Base-by-base conservation (phyloP, 2,329 filamentous ascomycete species). In the Lecanicillium sp. region DNA sequence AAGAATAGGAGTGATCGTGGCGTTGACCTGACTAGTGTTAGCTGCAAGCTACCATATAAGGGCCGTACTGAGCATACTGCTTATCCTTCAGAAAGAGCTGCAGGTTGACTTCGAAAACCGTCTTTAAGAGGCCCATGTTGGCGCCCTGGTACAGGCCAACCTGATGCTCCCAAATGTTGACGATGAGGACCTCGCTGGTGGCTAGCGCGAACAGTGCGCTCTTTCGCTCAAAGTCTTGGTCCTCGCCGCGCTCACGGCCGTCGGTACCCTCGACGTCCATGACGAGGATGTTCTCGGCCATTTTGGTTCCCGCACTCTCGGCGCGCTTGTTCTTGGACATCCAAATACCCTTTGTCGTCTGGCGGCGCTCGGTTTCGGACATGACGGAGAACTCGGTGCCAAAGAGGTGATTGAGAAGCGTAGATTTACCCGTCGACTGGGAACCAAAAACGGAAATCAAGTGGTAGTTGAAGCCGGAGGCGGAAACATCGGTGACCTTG, bases 181-280 rank as follows among this genome's bases (percentile, higher is more conserved):
- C 84, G 56, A 98, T 94, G 51, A 98, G 73, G 37, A 98, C 90
- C 67, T 98, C 92, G 59, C 90, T 96, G 14, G 92, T 98, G 35
- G 92, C 92, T 53, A 98, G 75, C 37, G 92, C 92, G 64, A 98
- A 98, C 15, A 98, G 75, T 17, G 92, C 92, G 61, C 89, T 95
- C 70, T 98, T 98, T 55, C 92, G 78, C 73, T 98, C 92, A 62
- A 98, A 98, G 59, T 98, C 92, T 63, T 98, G 92, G 58, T 98
- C 92, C 62, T 98, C 92, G 47, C 92, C 92, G 49, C 92, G 77
- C 67, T 98, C 92, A 50, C 92, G 80, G 37, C 92, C 92, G 59
- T 98, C 92, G 9, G 92, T 96, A 49, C 92, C 92, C 63, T 98
- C 92, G 31, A 98, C 92, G 57, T 98, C 92, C 92, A 98, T 98